Conservation (phyloP, 768 basidiomycete species). For the Panus rudis region DNA sequence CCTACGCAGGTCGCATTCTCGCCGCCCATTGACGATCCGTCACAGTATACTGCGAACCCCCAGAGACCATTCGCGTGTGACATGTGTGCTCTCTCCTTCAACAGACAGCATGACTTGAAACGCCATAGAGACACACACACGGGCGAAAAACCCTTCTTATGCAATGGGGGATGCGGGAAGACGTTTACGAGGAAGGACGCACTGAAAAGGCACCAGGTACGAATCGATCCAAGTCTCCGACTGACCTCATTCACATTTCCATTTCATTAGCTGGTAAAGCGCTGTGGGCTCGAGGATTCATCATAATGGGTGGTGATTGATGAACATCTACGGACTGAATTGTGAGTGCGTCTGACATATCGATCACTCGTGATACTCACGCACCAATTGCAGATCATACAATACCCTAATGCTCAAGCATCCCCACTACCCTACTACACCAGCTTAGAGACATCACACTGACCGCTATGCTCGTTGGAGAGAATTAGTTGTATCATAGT, state of each 20-base stretch:
- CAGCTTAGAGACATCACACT: background rate
- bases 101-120: slow-evolving; percentile 80
- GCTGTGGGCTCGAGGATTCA: slow-evolving; percentile 66
- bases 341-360: slow-evolving; percentile 5
- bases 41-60: slow-evolving; percentile 32
- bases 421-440: slow-evolving; percentile 12
- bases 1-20: slow-evolving; percentile 16
- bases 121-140: slow-evolving; percentile 81
- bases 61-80: slow-evolving; percentile 33
- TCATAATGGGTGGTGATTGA: slow-evolving; percentile 14
- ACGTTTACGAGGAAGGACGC: slow-evolving; percentile 86
- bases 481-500: background rate
- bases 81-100: slow-evolving; percentile 75
- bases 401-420: slow-evolving; percentile 11
- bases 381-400: slow-evolving; percentile 8
- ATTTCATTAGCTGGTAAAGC: slow-evolving; percentile 60
- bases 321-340: slow-evolving; percentile 1
- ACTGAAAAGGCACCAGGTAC: slow-evolving; percentile 77
- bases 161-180: slow-evolving; percentile 81
- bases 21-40: slow-evolving; percentile 14
- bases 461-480: background rate
- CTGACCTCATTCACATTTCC: slow-evolving; percentile 6
- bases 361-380: background rate
- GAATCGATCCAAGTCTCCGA: slow-evolving; percentile 12
- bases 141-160: slow-evolving; percentile 77